phyloP scores from a whole-genome alignment of 495 filamentous ascomycete genomes.

The Penicillium daleae region DNA sequence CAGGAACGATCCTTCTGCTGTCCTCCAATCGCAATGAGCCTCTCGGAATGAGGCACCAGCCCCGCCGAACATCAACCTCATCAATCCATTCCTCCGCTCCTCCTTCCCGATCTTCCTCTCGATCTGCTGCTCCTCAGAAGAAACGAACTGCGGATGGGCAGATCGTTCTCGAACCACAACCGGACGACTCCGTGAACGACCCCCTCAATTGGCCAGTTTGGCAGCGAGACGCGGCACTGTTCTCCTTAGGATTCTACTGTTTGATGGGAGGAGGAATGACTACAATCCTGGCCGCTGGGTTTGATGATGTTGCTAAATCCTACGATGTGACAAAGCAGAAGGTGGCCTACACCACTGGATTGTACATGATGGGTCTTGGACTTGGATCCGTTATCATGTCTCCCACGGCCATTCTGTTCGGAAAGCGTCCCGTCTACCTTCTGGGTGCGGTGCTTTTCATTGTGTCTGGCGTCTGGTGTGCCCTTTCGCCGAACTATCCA shows the following conservation, averaged over 20 bases:
- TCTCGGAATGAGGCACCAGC: slow-evolving; percentile 74
- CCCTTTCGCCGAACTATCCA: slow-evolving; percentile 74
- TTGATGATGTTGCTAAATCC: slow-evolving; percentile 73
- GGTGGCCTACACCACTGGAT: slow-evolving; percentile 87
- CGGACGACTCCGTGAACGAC: slow-evolving; percentile 88
- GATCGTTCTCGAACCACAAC: slow-evolving; percentile 90
- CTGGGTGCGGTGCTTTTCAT: slow-evolving; percentile 76
- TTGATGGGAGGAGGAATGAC: slow-evolving; percentile 95
- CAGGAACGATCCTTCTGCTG: slow-evolving; percentile 82
- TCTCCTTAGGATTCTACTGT: slow-evolving; percentile 89
- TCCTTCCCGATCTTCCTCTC: slow-evolving; percentile 41
- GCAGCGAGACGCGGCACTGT: slow-evolving; percentile 78
- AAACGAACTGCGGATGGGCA: slow-evolving; percentile 83
- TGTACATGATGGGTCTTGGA: slow-evolving; percentile 95
- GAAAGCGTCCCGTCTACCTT: slow-evolving; percentile 92
- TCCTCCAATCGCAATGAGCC: slow-evolving; percentile 79
- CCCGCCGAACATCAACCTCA: slow-evolving; percentile 75
- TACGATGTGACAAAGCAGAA: slow-evolving; percentile 71
- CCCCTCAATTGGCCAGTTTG: slow-evolving; percentile 90
- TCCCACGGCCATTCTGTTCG: slow-evolving; percentile 88
- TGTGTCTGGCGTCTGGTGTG: slow-evolving; percentile 83
- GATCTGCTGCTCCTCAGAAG: slow-evolving; percentile 51
- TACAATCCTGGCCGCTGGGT: slow-evolving; percentile 87
- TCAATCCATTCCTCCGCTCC: slow-evolving; percentile 67
- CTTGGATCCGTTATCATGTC: slow-evolving; percentile 81